Base-by-base conservation (phyloP, 129 eudicot genomes). In the Arctium lappa region DNA sequence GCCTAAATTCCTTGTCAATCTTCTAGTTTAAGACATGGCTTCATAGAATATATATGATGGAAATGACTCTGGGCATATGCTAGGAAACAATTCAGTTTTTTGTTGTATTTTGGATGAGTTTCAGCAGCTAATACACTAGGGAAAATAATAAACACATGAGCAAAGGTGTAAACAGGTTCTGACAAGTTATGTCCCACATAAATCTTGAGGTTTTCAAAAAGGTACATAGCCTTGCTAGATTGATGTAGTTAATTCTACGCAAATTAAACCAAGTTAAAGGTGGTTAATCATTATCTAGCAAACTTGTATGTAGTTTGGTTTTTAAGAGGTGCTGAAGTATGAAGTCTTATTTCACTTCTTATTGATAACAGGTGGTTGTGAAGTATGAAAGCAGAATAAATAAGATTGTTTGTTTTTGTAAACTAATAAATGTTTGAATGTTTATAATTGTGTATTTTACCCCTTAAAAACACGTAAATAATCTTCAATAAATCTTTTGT, bases 11-110 rank as follows among this genome's bases (percentile, higher is more conserved):
- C 4, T 38, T 74, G 48, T 74, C 31, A 69, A 4, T 27, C 11
- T 73, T 73, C 32, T 29, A 27, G 42, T 82, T 81, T 44, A n/a
- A 34, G 74, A 73, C 32, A 74, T 65, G 48, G 80, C 46, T 82
- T 74, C 50, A 63, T 82, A 39, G 74, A 81, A 18, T 6, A 3
- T 13, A 8, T 13, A 16, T 75, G 39, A 46, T 12, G 68, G 66
- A 31, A 30, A 48, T 76, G 31, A 12, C 40, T 46, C 39, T 76
- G 79, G 40, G 56, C 38, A 75, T 50, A 31, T 50, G 42, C 69
- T 48, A 46, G 16, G 80, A 76, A 33, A 16, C 8, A 76, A 16
- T 15, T 53, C 70, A 76, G 70, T 76, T 76, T 13, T 11, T 48
- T 48, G 70, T 8, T 48, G 80, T 32, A 50, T 46, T 27, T 76